Conservation (phyloP, 192 early-diverging fungal species). For the Helicostylum pulchrum region DNA sequence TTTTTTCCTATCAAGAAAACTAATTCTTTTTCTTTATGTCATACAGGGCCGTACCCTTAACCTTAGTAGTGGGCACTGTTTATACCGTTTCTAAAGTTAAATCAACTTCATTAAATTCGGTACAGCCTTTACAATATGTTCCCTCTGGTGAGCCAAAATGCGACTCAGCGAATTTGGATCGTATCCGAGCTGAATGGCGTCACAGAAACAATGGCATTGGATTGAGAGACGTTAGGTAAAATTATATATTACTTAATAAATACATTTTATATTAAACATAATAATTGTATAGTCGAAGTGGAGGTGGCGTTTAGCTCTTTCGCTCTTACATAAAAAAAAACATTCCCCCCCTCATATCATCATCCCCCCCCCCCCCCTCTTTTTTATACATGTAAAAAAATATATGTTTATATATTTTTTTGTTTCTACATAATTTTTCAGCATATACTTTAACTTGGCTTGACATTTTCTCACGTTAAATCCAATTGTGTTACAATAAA, state of each 20-base stretch:
- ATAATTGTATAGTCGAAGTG: conserved; percentile 19
- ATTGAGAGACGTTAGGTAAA: conserved; percentile 27
- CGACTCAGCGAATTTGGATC: conserved; percentile 19
- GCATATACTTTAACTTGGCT: too few relatives aligned
- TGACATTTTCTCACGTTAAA: too few relatives aligned
- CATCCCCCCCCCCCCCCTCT: too few relatives aligned
- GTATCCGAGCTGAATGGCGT: conserved; percentile 25
- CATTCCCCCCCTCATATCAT: too few relatives aligned
- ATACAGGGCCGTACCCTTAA: conserved; percentile 1
- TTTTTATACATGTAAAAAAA: too few relatives aligned
- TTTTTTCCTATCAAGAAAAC: too few relatives aligned
- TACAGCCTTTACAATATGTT: conserved; percentile 2
- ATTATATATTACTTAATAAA: not conserved
- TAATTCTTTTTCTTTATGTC: too few relatives aligned
- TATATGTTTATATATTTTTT: too few relatives aligned
- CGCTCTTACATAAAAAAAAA: conserved; percentile 1
- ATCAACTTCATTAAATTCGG: not conserved
- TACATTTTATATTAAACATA: not conserved
- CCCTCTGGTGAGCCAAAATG: conserved; percentile 10
- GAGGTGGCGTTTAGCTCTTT: conserved; percentile 16
- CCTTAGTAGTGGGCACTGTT: not conserved
- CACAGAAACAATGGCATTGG: conserved; percentile 25
- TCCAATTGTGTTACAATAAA: too few relatives aligned
- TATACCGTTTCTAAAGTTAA: conserved; percentile 8
- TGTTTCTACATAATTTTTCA: too few relatives aligned